phyloP scores from a whole-genome alignment of 495 filamentous ascomycete species.

The Friedmanniomyces endolithicus region DNA sequence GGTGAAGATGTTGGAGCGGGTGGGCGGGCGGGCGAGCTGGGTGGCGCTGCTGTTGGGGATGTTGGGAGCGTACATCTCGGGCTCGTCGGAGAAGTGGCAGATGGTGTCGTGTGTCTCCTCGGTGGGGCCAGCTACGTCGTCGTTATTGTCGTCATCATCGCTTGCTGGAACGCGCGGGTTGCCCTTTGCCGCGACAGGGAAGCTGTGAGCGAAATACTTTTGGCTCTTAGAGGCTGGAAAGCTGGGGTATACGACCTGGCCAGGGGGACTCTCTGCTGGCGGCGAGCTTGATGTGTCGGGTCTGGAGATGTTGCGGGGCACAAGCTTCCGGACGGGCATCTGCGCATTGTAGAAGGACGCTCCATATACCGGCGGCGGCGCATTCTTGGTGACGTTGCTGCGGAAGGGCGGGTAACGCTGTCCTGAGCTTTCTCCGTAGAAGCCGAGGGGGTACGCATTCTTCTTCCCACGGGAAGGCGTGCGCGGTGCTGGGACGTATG shows the following conservation, averaged over 20 bases:
- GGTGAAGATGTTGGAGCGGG: too few relatives aligned
- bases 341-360: not conserved
- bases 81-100: not conserved
- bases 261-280: not conserved
- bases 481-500: slow-evolving; percentile 10
- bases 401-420: slow-evolving; percentile 8
- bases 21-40: not conserved
- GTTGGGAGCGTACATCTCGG: not conserved
- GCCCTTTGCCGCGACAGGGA: not conserved
- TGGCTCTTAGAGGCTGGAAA: not conserved
- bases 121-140: not conserved
- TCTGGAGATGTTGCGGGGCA: not conserved
- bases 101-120: slow-evolving; percentile 3
- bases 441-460: slow-evolving; percentile 15
- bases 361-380: slow-evolving; percentile 1
- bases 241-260: slow-evolving; percentile 2
- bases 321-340: not conserved
- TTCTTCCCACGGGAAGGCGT: slow-evolving; percentile 11
- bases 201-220: slow-evolving; percentile 4
- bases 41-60: not conserved
- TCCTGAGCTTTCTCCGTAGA: slow-evolving; percentile 14
- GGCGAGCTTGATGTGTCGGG: slow-evolving; percentile 1
- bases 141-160: not conserved
- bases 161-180: not conserved
- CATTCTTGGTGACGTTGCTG: not conserved